Conservation (phyloP, 257 asterid species). For the Solanum bulbocastanum region DNA sequence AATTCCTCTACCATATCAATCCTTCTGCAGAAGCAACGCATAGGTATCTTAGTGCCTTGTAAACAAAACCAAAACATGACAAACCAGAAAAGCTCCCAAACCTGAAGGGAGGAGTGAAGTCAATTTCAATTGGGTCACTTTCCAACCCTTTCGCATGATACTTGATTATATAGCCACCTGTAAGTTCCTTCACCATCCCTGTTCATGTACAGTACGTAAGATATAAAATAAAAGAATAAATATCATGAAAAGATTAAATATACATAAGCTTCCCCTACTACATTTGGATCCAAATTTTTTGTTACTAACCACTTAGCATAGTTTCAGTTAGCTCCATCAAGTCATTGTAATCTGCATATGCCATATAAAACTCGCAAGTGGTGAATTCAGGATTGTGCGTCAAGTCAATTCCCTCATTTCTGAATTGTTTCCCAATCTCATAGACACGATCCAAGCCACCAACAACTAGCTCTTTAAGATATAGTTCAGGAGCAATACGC, state of each 20-base stretch:
- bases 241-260: background rate
- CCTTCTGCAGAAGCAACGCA: constrained; percentile 31
- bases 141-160: constrained; percentile 82
- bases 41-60: background rate
- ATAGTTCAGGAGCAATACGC: constrained; percentile 89
- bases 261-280: background rate
- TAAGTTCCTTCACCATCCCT: constrained; percentile 90
- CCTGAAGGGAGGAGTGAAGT: constrained; percentile 98
- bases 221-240: background rate
- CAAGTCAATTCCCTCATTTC: constrained; percentile 88
- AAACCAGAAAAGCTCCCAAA: background rate
- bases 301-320: constrained; percentile 48
- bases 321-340: constrained; percentile 73
- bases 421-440: constrained; percentile 87
- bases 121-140: constrained; percentile 77
- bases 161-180: constrained; percentile 75
- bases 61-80: background rate
- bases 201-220: background rate
- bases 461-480: constrained; percentile 77
- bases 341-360: constrained; percentile 81
- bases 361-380: constrained; percentile 91
- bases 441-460: constrained; percentile 91
- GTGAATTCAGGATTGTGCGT: constrained; percentile 97
- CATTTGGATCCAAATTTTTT: background rate
- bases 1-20: constrained; percentile 90